phyloP scores from a whole-genome alignment of 805 yeast species.

The Yarrowia sp. region DNA sequence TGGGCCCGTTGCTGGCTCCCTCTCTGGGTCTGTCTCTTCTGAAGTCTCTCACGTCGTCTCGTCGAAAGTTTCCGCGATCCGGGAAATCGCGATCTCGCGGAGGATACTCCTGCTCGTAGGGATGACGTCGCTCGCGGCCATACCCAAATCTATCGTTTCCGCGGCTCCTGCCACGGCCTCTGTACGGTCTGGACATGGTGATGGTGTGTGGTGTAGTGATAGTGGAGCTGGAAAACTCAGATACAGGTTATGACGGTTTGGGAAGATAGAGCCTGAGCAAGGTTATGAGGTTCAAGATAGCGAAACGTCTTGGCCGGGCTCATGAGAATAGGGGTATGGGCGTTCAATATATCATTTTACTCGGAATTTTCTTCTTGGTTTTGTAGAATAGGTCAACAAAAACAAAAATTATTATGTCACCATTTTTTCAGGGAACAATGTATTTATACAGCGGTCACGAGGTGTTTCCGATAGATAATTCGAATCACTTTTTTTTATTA shows the following conservation, averaged over 20 bases:
- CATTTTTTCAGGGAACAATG: too few species aligned
- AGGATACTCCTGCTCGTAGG: conserved; percentile 11
- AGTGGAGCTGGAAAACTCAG: conserved; percentile 5
- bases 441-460: too few species aligned
- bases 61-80: background rate
- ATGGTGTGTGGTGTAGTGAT: background rate
- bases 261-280: background rate
- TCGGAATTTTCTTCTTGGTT: too few species aligned
- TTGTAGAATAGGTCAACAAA: too few species aligned
- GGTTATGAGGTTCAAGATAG: background rate
- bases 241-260: conserved; percentile 10
- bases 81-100: background rate
- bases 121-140: background rate
- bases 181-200: conserved; percentile 19
- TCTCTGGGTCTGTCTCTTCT: conserved; percentile 1
- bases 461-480: too few species aligned
- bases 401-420: too few species aligned
- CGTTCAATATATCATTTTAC: too few species aligned
- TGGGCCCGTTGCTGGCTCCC: background rate
- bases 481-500: too few species aligned
- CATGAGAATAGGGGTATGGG: too few species aligned
- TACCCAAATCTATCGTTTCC: conserved; percentile 21
- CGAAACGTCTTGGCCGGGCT: too few species aligned
- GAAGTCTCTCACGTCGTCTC: conserved; percentile 5
- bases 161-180: conserved; percentile 23